Evolutionary conservation across 2,329 filamentous ascomycete species (phyloP).

Genomic region (Paraphaeosphaeria minitans): DNA sequence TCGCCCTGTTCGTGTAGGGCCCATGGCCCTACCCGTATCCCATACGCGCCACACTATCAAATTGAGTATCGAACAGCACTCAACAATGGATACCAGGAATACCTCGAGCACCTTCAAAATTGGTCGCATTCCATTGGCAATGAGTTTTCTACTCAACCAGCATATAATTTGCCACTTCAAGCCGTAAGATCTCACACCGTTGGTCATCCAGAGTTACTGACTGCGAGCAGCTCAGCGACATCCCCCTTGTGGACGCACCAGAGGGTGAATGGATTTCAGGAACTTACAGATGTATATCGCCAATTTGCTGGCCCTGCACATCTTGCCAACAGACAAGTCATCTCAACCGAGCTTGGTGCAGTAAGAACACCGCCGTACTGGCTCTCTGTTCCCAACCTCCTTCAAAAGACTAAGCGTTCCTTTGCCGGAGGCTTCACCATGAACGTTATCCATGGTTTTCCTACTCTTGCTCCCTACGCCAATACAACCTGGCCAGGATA

Average conservation of each 20-base stretch:
- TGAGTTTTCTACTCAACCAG: slow-evolving; percentile 38
- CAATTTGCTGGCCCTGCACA: slow-evolving; percentile 43
- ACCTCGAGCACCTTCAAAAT: slow-evolving; percentile 29
- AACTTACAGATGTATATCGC: slow-evolving; percentile 40
- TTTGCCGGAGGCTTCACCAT: slow-evolving; percentile 52
- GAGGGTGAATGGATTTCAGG: slow-evolving; percentile 44
- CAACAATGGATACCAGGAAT: slow-evolving; percentile 36
- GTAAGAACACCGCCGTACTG: slow-evolving; percentile 29
- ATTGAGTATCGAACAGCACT: slow-evolving; percentile 37
- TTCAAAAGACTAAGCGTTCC: slow-evolving; percentile 47
- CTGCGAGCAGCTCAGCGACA: slow-evolving; percentile 22
- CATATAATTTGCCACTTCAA: slow-evolving; percentile 44
- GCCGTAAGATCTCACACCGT: slow-evolving; percentile 26
- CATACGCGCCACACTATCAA: too few relatives aligned
- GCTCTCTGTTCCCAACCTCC: slow-evolving; percentile 37
- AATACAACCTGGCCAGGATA: slow-evolving; percentile 58
- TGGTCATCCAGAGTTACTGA: not conserved
- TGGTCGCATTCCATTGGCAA: slow-evolving; percentile 32
- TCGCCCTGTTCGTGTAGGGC: too few relatives aligned
- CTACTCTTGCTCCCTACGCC: slow-evolving; percentile 50
- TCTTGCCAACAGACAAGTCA: slow-evolving; percentile 34
- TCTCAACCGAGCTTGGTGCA: slow-evolving; percentile 45
- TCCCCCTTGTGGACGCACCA: slow-evolving; percentile 38
- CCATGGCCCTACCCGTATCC: too few relatives aligned
- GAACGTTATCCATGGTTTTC: slow-evolving; percentile 52